Conservation (phyloP, 805 yeast genomes). For the Brettanomyces naardenensis region DNA sequence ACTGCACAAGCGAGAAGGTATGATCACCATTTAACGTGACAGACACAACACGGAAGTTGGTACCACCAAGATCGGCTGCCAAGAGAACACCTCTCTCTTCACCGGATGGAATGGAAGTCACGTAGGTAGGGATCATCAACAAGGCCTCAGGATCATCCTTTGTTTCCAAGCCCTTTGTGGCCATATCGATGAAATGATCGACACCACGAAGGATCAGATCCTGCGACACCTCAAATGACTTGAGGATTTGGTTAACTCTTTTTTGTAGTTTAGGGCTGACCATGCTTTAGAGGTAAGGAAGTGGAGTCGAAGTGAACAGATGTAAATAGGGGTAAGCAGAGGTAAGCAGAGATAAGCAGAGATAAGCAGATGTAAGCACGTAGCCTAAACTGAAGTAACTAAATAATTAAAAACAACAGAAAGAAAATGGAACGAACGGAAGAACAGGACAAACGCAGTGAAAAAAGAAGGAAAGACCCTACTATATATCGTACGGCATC, state of each 20-base stretch:
- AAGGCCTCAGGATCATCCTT: constrained; percentile 37
- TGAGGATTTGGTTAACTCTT: constrained; percentile 26
- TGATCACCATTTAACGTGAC: constrained; percentile 70
- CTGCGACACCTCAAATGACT: constrained; percentile 33
- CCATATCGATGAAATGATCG: constrained; percentile 48
- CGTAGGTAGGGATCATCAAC: constrained; percentile 93
- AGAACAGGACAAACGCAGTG: background rate
- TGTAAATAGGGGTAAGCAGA: background rate
- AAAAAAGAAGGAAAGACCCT: too few relatives aligned
- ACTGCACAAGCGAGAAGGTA: constrained; percentile 69
- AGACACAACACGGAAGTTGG: constrained; percentile 92
- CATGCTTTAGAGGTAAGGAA: too few relatives aligned
- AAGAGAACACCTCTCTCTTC: constrained; percentile 72
- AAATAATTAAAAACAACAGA: background rate
- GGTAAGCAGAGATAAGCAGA: too few relatives aligned
- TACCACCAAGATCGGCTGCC: constrained; percentile 95
- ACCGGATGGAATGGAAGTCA: constrained; percentile 80
- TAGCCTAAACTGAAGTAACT: too few relatives aligned
- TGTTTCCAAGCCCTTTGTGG: constrained; percentile 50
- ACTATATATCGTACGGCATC: too few relatives aligned
- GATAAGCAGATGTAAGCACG: too few relatives aligned
- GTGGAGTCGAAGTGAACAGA: background rate
- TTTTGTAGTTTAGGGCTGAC: constrained; percentile 1
- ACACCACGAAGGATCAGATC: constrained; percentile 40
- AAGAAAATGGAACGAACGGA: background rate